phyloP scores from a whole-genome alignment of 2,329 filamentous ascomycete genomes.

The Nemania bipapillata region DNA sequence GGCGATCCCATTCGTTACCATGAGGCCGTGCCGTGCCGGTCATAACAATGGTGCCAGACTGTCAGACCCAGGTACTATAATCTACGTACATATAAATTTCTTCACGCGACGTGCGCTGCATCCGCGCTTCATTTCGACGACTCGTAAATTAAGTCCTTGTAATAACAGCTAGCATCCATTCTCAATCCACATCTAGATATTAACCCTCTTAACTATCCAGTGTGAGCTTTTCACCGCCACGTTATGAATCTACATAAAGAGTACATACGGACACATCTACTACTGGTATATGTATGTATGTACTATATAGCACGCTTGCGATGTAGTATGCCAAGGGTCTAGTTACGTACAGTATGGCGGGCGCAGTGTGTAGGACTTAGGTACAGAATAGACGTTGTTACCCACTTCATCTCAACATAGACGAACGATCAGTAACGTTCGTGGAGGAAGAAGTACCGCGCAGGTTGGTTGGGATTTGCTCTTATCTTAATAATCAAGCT shows the following conservation, averaged over 20 bases:
- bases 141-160: no score
- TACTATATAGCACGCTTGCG: constrained; percentile 11
- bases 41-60: constrained; percentile 6
- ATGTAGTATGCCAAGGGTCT: constrained; percentile 12
- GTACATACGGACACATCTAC: no score
- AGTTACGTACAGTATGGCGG: no score
- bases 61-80: not conserved
- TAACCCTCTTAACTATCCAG: not conserved
- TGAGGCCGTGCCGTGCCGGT: constrained; percentile 15
- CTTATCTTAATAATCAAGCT: constrained; percentile 17
- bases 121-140: constrained; percentile 2
- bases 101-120: constrained; percentile 8
- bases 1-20: constrained; percentile 29
- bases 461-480: constrained; percentile 23
- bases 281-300: no score
- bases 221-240: constrained; percentile 19
- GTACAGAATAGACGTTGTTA: no score
- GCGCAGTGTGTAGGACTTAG: no score
- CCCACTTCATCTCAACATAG: constrained; percentile 22
- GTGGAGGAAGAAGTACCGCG: constrained; percentile 27
- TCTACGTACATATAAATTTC: not conserved
- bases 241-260: not conserved
- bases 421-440: not conserved
- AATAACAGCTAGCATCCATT: constrained; percentile 2
- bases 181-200: not conserved